These are phyloP conservation scores for Saccharomyces cerevisiae DNA, from an alignment of 805 yeast genomes.

Conservation along the genomic window DNA sequence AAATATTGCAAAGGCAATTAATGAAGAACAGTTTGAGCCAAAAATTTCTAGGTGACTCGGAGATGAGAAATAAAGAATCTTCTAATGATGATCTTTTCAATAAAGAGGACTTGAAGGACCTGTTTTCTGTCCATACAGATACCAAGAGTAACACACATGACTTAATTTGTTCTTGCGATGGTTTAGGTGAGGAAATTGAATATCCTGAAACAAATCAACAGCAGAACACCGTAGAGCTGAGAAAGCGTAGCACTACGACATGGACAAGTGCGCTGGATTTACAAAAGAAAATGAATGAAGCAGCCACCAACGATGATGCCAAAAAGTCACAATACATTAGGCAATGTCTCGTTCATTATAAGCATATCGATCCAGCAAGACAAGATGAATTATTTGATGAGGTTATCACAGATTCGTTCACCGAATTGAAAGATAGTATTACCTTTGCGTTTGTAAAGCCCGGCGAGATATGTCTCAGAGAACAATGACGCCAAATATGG, in stretches of 20 bases:
- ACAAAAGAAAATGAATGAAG: constrained; percentile 17
- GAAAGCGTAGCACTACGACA: constrained; percentile 12
- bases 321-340: constrained; percentile 40
- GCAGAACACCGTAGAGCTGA: not conserved
- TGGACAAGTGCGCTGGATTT: constrained; percentile 55
- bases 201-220: constrained; percentile 10
- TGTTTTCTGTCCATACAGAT: constrained; percentile 51
- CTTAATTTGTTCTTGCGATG: constrained; percentile 56
- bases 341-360: constrained; percentile 52
- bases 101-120: constrained; percentile 57
- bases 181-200: constrained; percentile 38
- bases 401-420: constrained; percentile 14
- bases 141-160: constrained; percentile 70
- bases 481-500: not conserved
- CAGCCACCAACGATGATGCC: constrained; percentile 13
- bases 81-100: constrained; percentile 63
- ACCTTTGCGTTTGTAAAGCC: constrained; percentile 25
- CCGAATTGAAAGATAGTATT: constrained; percentile 9
- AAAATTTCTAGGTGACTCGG: constrained; percentile 44
- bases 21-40: constrained; percentile 75
- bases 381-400: constrained; percentile 11
- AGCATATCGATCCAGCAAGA: constrained; percentile 48
- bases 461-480: constrained; percentile 4
- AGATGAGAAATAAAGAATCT: constrained; percentile 21
- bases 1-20: constrained; percentile 84